Percentiles rank a stretch among this genome's conserved stretches.
These are phyloP conservation scores for Ustilago tritici DNA, from an alignment of 1,284 basidiomycete species.

Conservation along the genomic window DNA sequence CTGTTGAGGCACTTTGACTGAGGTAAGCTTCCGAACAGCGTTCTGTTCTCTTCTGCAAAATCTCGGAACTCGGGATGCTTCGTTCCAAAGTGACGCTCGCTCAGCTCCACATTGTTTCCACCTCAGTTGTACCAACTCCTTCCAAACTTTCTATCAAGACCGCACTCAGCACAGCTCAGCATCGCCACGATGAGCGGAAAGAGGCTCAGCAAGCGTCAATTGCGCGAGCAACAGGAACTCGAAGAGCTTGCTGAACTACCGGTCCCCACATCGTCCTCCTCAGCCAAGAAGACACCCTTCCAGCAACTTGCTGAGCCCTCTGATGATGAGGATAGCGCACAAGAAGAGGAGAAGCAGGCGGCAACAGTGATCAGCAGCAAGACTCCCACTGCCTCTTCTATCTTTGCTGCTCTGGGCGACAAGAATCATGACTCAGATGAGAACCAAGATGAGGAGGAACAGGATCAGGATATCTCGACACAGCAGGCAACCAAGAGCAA, in stretches of 20 bases:
- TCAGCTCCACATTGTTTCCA: background rate
- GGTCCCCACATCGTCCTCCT: conserved; percentile 15
- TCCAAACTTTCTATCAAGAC: background rate
- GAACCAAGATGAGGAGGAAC: conserved; percentile 29
- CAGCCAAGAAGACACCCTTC: conserved; percentile 21
- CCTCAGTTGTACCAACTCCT: background rate
- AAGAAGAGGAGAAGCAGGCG: conserved; percentile 9
- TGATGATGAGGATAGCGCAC: conserved; percentile 19
- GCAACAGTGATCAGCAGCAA: background rate
- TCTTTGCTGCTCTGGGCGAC: conserved; percentile 57
- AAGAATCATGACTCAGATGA: conserved; percentile 25
- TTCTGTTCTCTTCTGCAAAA: background rate
- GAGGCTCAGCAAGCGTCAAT: conserved; percentile 63
- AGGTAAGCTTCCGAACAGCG: conserved; percentile 18
- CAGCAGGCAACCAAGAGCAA: conserved; percentile 24
- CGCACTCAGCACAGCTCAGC: background rate
- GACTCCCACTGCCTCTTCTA: conserved; percentile 20
- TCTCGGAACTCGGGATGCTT: conserved; percentile 28
- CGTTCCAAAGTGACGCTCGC: background rate
- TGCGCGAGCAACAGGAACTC: conserved; percentile 64
- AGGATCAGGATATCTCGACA: conserved; percentile 38
- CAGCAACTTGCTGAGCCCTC: conserved; percentile 26
- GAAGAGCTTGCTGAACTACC: conserved; percentile 46
- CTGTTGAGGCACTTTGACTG: conserved; percentile 7
- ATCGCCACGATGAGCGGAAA: conserved; percentile 49